A percentile compares a stretch with the other conserved stretches of the same genome.
These are phyloP conservation scores for Yamadazyma sp. DNA, from an alignment of 1,139 yeast genomes.

Conservation along the genomic window DNA sequence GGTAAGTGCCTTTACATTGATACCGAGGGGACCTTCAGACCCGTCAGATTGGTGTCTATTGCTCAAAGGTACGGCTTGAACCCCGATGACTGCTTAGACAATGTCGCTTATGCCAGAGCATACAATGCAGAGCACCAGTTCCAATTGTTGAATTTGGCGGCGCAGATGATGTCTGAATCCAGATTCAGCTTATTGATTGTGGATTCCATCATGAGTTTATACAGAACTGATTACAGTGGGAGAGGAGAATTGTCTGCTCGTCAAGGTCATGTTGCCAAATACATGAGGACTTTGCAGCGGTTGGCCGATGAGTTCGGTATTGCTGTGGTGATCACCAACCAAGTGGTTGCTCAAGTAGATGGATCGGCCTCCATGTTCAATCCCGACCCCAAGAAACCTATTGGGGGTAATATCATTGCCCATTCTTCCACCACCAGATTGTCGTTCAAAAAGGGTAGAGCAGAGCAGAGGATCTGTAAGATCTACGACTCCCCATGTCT, in stretches of 20 bases:
- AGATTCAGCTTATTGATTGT: slow-evolving; percentile 80
- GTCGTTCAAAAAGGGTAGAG: slow-evolving; percentile 86
- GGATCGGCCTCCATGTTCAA: slow-evolving; percentile 81
- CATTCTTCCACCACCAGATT: slow-evolving; percentile 94
- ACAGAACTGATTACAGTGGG: slow-evolving; percentile 93
- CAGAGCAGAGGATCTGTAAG: slow-evolving; percentile 89
- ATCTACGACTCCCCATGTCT: slow-evolving; percentile 94
- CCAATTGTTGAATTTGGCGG: slow-evolving; percentile 83
- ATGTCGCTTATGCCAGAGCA: slow-evolving; percentile 96
- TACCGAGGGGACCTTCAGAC: slow-evolving; percentile 96
- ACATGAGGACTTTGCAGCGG: slow-evolving; percentile 86
- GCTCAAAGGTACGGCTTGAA: slow-evolving; percentile 91
- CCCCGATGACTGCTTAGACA: slow-evolving; percentile 93
- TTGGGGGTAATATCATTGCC: slow-evolving; percentile 97
- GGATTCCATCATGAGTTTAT: slow-evolving; percentile 94
- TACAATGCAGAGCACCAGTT: slow-evolving; percentile 96
- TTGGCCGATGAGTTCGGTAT: slow-evolving; percentile 98
- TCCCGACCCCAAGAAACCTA: slow-evolving; percentile 98
- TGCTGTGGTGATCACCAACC: slow-evolving; percentile 97
- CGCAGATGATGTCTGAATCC: slow-evolving; percentile 94
- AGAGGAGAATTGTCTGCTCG: slow-evolving; percentile 96
- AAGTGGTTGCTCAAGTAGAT: slow-evolving; percentile 97
- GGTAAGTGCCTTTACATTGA: slow-evolving; percentile 96
- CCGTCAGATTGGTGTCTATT: slow-evolving; percentile 83
- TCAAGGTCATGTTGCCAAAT: slow-evolving; percentile 91